Evolutionary conservation across 1,139 yeast genomes (phyloP), one percentile per base, ranked within the genome.

Genomic region (Blastobotrys capitulatus): DNA sequence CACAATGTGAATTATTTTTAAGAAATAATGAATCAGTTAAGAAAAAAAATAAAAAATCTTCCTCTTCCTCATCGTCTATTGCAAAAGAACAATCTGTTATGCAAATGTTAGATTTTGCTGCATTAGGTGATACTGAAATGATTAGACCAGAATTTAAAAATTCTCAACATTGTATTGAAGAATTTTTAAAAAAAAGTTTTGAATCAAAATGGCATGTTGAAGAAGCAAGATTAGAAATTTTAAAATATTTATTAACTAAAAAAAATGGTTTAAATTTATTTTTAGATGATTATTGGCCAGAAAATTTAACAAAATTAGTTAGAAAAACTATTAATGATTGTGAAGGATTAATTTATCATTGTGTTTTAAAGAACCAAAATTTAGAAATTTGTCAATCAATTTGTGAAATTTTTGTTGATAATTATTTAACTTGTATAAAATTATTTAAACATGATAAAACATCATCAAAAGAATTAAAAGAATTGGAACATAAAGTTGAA

Each of bases 131-230:
- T 32, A 54, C 44, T 60, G 71, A 54, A 42, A 57, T 32, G 44
- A 58, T 38, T 55, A 55, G 53, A 32, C 58, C 51, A 18, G 54
- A 53, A 44, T 51, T 19, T 12, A 40, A 36, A 2, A 47, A 53
- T 0, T 44, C 57, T 5, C 44, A 62, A 5, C 61, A 59, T 29
- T 49, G 56, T 2, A 57, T 75, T 1, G 57, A 56, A 6, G 52
- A 57, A 5, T 68, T 75, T 44, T 55, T 79, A 12, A 43, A 59
- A 1, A 48, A 54, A 0, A 52, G 77, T 9, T 73, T 73, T 48
- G 49, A 51, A 1, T 52, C 67, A 1, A 57, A 59, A 5, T 61
- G 65, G 26, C 82, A 80, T 59, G 71, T 75, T 35, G 73, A 72
- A 42, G 79, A 78, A 46, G 65, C 78, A 0, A 73, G 86, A 12